A percentile compares a stretch with the other conserved stretches of the same genome.
These are phyloP conservation scores for Porcisia hertigi DNA, from an alignment of 208 protist genomes.

Conservation along the genomic window DNA sequence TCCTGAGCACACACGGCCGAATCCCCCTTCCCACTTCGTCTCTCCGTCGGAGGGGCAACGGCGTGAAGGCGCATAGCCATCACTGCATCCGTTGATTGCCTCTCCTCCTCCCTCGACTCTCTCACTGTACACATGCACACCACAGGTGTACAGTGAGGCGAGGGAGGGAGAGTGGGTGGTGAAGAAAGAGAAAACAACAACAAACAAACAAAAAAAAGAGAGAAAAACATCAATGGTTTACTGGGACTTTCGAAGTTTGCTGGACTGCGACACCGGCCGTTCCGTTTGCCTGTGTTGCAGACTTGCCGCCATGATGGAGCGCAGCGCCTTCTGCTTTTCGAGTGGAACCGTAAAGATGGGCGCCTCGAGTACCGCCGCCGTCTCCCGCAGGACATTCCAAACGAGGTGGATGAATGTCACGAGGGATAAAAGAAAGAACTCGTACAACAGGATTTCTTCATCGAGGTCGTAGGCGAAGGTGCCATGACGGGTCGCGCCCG, in stretches of 20 bases:
- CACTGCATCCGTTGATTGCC: too few relatives aligned
- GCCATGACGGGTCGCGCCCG: neutral
- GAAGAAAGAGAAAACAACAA: neutral
- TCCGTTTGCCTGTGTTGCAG: neutral
- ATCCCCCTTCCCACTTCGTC: too few relatives aligned
- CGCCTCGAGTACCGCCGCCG: slow-evolving; percentile 45
- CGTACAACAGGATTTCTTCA: slow-evolving; percentile 61
- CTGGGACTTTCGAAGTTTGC: neutral
- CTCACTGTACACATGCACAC: neutral
- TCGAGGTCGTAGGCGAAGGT: slow-evolving; percentile 41
- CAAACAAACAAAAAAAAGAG: neutral
- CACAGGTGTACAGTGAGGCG: neutral
- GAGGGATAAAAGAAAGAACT: slow-evolving; percentile 63
- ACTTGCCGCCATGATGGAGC: slow-evolving; percentile 20
- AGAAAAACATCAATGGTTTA: neutral
- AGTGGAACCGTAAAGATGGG: slow-evolving; percentile 62
- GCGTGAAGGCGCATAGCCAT: too few relatives aligned
- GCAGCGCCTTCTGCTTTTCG: slow-evolving; percentile 50
- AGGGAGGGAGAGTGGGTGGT: neutral
- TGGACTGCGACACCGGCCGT: slow-evolving; percentile 2
- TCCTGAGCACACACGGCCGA: too few relatives aligned
- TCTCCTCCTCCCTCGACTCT: too few relatives aligned
- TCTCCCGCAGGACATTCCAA: slow-evolving; percentile 47
- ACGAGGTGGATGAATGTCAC: slow-evolving; percentile 65
- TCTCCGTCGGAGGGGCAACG: too few relatives aligned